These are phyloP conservation scores for Magnusiomyces paraingens DNA, from an alignment of 1,139 yeast species.

Conservation along the genomic window DNA sequence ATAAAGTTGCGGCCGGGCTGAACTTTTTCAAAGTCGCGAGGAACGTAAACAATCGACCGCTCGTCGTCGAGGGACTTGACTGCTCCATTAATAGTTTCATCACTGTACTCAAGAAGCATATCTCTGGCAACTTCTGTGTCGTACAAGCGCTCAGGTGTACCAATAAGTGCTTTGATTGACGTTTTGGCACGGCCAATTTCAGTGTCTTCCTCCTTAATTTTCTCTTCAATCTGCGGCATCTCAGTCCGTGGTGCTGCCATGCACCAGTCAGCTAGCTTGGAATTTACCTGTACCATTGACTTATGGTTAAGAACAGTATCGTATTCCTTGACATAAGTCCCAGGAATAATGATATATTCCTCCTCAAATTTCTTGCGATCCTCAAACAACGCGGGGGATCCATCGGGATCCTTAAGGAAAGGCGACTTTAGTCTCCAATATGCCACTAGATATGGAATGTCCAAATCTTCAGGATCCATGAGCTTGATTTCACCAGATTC, in stretches of 20 bases:
- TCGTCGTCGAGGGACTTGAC: constrained; percentile 47
- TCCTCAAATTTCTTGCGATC: constrained; percentile 5
- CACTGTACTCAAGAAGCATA: constrained; percentile 41
- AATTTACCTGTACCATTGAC: constrained; percentile 30
- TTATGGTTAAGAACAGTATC: constrained; percentile 19
- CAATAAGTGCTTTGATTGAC: constrained; percentile 51
- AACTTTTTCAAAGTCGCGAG: constrained; percentile 42
- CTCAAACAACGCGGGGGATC: constrained; percentile 37
- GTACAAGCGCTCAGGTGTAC: constrained; percentile 47
- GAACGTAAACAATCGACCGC: constrained; percentile 46
- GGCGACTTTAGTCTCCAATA: constrained; percentile 53
- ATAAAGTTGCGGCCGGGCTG: constrained; percentile 42
- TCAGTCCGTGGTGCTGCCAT: constrained; percentile 19
- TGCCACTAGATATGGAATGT: constrained; percentile 45
- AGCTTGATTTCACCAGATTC: constrained; percentile 43
- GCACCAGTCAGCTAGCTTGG: constrained; percentile 17
- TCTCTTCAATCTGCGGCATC: neutral
- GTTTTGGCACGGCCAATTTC: constrained; percentile 28
- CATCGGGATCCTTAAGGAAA: constrained; percentile 26
- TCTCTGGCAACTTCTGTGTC: constrained; percentile 40
- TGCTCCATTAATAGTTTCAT: constrained; percentile 44
- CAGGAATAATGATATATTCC: constrained; percentile 3
- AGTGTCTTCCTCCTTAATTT: constrained; percentile 20
- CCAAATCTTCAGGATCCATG: constrained; percentile 42
- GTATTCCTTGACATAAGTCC: constrained; percentile 15